phyloP scores from a whole-genome alignment of 2,329 filamentous ascomycete genomes.

The Chalaropsis thielavioides region DNA sequence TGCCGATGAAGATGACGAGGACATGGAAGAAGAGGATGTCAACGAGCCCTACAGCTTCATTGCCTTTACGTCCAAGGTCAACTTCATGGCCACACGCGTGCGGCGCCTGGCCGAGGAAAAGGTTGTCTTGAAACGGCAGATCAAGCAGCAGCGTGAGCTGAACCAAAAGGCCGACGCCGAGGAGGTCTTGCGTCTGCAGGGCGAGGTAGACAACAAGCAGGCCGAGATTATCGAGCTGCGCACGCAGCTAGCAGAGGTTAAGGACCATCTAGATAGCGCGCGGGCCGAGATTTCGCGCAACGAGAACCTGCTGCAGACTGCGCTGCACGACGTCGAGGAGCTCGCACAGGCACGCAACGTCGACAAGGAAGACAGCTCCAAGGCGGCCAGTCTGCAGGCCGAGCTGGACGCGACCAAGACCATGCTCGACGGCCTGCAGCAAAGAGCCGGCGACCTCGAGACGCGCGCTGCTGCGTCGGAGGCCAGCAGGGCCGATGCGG shows the following conservation, averaged over 20 bases:
- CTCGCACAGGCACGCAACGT: slow-evolving; percentile 19
- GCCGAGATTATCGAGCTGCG: slow-evolving; percentile 17
- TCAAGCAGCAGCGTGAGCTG: slow-evolving; percentile 86
- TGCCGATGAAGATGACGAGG: slow-evolving; percentile 44
- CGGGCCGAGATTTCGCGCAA: slow-evolving; percentile 20
- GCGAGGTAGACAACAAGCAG: slow-evolving; percentile 17
- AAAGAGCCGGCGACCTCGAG: slow-evolving; percentile 19
- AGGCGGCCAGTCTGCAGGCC: slow-evolving; percentile 26
- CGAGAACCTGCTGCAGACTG: slow-evolving; percentile 22
- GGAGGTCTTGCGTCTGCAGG: slow-evolving; percentile 34
- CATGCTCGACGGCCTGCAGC: slow-evolving; percentile 29
- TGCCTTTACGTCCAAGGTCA: slow-evolving; percentile 65
- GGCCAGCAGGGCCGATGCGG: slow-evolving; percentile 12
- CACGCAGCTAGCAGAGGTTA: slow-evolving; percentile 17
- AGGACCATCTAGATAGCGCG: slow-evolving; percentile 17
- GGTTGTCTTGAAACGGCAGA: slow-evolving; percentile 73
- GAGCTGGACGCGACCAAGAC: slow-evolving; percentile 30
- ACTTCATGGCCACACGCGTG: slow-evolving; percentile 64
- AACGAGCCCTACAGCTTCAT: slow-evolving; percentile 54
- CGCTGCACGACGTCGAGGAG: slow-evolving; percentile 18
- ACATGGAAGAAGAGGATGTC: slow-evolving; percentile 46
- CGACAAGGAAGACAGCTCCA: slow-evolving; percentile 17
- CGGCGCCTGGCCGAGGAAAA: slow-evolving; percentile 75
- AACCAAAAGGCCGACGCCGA: slow-evolving; percentile 73
- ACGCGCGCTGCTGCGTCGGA: slow-evolving; percentile 15